Evolutionary conservation across 208 protist genomes (phyloP), one percentile per base, ranked within the genome.

Genomic region (Acanthamoeba triangularis): DNA sequence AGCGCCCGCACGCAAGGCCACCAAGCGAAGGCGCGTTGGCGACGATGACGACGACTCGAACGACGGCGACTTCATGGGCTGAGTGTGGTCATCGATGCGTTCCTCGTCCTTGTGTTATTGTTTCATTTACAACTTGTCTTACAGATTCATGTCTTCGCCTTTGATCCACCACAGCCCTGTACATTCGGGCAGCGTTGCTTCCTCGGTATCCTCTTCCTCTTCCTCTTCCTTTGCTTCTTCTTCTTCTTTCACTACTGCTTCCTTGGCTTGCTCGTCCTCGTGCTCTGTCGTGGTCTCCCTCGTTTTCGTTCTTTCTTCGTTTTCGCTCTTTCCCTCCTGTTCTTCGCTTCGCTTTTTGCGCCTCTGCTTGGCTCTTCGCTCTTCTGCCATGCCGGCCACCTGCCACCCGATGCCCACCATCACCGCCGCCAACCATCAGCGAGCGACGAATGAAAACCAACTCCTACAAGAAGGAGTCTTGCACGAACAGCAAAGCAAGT

Each of bases 101-200:
- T 61, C 13, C 23, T 61, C 7, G 37, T 41, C 37, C 37, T 41
- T 41, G 37, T 41, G 37, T 41, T 41, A 41, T 41, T 41, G 37
- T 3, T 52, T 52, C 11, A 52, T 52, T 52, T 52, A 52, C 47
- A 52, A 14, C 47, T 52, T 72, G 63, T 23, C 10, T 10, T 30
- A 76, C 74, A 84, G 74, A 6, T 52, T 41, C 41, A 84, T 44
- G 35, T 84, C 74, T 35, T 87, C 78, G 20, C 5, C 78, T 87
- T 35, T 25, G 49, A 52, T 18, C 78, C 78, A 87, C 78, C 78
- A 87, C 23, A 87, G 49, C 49, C 78, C 78, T 59, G 78, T 87
- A n/a, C 78, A 87, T 59, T 87, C 78, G n/a, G 78, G 78, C 4
- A 87, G 44, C 23, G 25, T 30, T 3, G 78, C 78, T 35, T 61